phyloP scores from a whole-genome alignment of 352 stramenopile genomes.

The Achlya hypogyna region DNA sequence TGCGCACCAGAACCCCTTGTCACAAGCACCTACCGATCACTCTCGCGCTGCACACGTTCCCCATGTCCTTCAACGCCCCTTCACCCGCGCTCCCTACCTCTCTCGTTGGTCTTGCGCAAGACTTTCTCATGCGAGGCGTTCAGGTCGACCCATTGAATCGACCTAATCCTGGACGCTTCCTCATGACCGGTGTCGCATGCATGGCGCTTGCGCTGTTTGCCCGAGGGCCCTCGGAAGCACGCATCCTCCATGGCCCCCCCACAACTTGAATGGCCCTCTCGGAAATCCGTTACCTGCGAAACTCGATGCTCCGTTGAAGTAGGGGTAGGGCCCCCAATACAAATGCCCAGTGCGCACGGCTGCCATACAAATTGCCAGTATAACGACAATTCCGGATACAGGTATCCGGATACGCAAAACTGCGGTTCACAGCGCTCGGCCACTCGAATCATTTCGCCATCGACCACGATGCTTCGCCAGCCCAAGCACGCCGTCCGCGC shows the following conservation, averaged over 20 bases:
- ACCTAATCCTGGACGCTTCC: too few species aligned
- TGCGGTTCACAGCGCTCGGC: constrained; percentile 4
- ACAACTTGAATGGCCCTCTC: neutral
- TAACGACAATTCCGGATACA: neutral
- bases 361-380: constrained; percentile 3
- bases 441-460: constrained; percentile 10
- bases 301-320: constrained; percentile 9
- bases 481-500: constrained; percentile 28
- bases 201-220: too few species aligned
- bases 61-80: neutral
- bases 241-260: neutral
- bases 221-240: too few species aligned
- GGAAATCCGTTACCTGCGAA: neutral
- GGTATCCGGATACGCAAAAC: constrained; percentile 6
- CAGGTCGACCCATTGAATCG: too few species aligned
- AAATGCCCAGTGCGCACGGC: neutral
- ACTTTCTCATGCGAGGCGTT: too few species aligned
- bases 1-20: too few species aligned
- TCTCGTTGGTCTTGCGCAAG: too few species aligned
- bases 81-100: too few species aligned
- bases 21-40: neutral
- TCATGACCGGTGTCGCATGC: too few species aligned
- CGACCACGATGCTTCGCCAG: constrained; percentile 14
- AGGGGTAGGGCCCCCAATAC: neutral
- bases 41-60: neutral